A percentile compares a stretch with the other conserved stretches of the same genome.
phyloP scores from a whole-genome alignment of 768 basidiomycete species.

The Hydnomerulius pinastri region DNA sequence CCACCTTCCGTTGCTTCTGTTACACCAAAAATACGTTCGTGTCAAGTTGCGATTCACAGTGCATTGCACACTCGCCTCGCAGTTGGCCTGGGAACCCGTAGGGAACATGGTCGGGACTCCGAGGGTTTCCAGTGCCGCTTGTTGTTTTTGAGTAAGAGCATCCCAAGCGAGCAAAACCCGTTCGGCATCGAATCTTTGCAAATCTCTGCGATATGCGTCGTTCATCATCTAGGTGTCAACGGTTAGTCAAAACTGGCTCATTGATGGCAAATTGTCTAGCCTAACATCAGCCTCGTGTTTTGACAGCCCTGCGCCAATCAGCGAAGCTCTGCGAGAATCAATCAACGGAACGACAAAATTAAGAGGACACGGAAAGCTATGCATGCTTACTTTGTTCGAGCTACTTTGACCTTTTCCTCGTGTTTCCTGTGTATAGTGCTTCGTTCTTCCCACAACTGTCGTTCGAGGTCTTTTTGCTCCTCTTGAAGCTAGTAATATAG shows the following conservation, averaged over 20 bases:
- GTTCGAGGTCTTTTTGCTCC: constrained; percentile 72
- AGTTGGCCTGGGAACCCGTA: constrained; percentile 47
- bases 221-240: constrained; percentile 58
- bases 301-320: constrained; percentile 66
- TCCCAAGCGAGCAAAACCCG: constrained; percentile 77
- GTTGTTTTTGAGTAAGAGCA: constrained; percentile 69
- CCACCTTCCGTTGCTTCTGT: constrained; percentile 71
- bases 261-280: constrained; percentile 6
- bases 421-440: constrained; percentile 61
- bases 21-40: constrained; percentile 1
- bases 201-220: constrained; percentile 62
- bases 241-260: constrained; percentile 13
- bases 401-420: constrained; percentile 69
- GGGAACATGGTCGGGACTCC: constrained; percentile 74
- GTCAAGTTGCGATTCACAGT: not conserved
- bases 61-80: constrained; percentile 50
- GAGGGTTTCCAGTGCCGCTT: constrained; percentile 57
- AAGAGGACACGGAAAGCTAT: constrained; percentile 1
- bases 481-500: constrained; percentile 55
- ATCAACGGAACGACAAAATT: not conserved
- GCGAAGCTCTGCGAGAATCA: constrained; percentile 50
- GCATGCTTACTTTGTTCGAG: constrained; percentile 59
- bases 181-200: constrained; percentile 69
- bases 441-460: constrained; percentile 68
- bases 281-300: constrained; percentile 58